Evolutionary conservation across 306 rosid genomes (phyloP), one percentile per base, ranked within the genome.

Genomic region (Lathyrus aphaca): DNA sequence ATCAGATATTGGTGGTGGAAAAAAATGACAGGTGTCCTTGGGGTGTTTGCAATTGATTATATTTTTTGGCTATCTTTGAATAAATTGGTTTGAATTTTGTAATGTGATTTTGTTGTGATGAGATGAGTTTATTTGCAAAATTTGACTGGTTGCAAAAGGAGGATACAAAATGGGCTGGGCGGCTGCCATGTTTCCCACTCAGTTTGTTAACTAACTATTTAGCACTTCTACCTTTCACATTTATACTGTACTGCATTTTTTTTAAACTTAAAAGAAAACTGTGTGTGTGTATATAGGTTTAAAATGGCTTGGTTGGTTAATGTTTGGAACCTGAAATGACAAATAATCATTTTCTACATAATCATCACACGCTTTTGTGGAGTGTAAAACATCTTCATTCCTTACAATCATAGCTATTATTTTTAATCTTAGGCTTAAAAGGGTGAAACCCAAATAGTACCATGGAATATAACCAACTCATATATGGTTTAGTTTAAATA

Each of bases 161-260:
- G 56, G 56, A 18, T 50, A 23, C 56, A 50, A 3, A 50, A 50
- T 50, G 56, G 56, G 6, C 27, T 9, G 29, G 27, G 27, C 27
- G 6, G 56, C 27, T 50, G 56, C 56, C 56, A 50, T 50, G 56
- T 50, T 18, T 50, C 56, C 56, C 56, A 50, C 56, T 50, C 27
- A 18, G 13, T 8, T 50, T 50, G 27, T 50, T 14, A 50, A 50
- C 56, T 50, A 23, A 50, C 29, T 50, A 50, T 50, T 46, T 50
- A 18, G 18, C 25, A 18, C 19, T 50, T 50, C 27, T 17, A 50
- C 27, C 56, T 50, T 50, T 50, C 56, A 50, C 27, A 50, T 50
- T 50, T 50, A 18, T 18, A 17, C 23, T 50, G 5, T 48, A 48
- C 11, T 48, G 12, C 23, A 16, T 35, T 6, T 5, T 35, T 35